Percentiles rank a stretch among this genome's conserved stretches.
phyloP scores from a whole-genome alignment of 257 asterid genomes.

The Striga asiatica region DNA sequence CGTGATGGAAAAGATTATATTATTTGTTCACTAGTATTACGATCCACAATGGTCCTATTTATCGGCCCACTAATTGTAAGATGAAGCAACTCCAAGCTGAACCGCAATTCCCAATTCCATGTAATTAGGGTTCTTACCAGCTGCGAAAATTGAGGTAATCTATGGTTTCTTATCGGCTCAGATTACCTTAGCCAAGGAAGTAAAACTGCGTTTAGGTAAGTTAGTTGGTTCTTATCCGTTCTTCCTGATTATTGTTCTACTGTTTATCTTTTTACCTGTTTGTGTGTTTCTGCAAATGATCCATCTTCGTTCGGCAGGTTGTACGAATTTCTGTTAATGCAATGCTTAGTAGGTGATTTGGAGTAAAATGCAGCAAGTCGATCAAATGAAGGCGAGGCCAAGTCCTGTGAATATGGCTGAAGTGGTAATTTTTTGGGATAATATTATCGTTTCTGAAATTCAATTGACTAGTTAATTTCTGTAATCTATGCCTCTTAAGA shows the following conservation, averaged over 20 bases:
- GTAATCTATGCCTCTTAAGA: not conserved
- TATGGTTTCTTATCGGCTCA: not conserved
- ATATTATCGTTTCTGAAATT: not conserved
- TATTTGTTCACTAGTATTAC: too few relatives aligned
- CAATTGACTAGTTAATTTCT: not conserved
- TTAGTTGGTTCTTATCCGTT: too few relatives aligned
- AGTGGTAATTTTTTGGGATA: conserved; percentile 24
- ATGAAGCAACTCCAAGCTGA: conserved; percentile 3
- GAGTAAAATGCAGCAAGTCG: conserved; percentile 33
- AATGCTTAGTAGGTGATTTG: conserved; percentile 15
- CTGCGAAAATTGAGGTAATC: conserved; percentile 9
- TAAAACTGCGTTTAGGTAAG: too few relatives aligned
- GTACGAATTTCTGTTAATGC: not conserved
- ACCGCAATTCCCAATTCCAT: conserved; percentile 19
- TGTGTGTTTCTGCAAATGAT: not conserved
- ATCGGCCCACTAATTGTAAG: too few relatives aligned
- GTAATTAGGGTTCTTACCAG: conserved; percentile 28
- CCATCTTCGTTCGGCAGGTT: not conserved
- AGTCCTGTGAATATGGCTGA: conserved; percentile 26
- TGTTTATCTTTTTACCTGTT: not conserved
- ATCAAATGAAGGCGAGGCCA: conserved; percentile 30
- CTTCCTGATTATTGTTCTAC: not conserved
- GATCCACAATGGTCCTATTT: too few relatives aligned
- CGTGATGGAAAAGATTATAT: too few relatives aligned
- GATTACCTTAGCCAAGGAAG: too few relatives aligned